Percentiles rank a stretch among this genome's conserved stretches.
Evolutionary conservation across 768 basidiomycete genomes (phyloP).

Genomic region (Xerocomus brunneocitrinus): DNA sequence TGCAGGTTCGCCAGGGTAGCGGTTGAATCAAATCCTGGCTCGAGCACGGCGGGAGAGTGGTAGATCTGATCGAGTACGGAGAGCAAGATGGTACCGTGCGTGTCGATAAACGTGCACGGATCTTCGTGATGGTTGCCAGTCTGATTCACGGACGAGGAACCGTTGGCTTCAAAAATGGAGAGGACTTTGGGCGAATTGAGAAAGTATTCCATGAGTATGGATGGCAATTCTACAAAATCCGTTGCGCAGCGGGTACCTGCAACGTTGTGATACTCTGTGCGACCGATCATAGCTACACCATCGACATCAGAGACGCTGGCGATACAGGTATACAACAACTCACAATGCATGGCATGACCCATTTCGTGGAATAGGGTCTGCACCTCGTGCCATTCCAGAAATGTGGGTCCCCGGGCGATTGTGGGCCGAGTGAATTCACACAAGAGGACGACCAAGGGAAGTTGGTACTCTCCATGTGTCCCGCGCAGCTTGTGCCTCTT

Average conservation of each 20-base stretch:
- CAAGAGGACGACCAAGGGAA: constrained; percentile 87
- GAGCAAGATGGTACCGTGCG: constrained; percentile 85
- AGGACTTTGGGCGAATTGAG: constrained; percentile 80
- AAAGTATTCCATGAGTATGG: constrained; percentile 98
- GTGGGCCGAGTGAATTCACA: constrained; percentile 79
- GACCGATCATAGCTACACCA: constrained; percentile 87
- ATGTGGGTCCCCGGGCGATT: constrained; percentile 56
- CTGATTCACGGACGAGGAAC: constrained; percentile 41
- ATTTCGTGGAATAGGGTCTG: constrained; percentile 96
- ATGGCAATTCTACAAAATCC: constrained; percentile 96
- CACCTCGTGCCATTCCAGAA: constrained; percentile 90
- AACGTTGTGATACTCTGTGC: constrained; percentile 96
- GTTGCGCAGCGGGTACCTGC: constrained; percentile 97
- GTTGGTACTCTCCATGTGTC: constrained; percentile 69
- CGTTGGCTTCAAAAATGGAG: constrained; percentile 64
- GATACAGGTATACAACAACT: constrained; percentile 32
- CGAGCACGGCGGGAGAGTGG: constrained; percentile 64
- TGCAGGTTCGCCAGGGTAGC: constrained; percentile 55
- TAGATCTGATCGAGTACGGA: constrained; percentile 87
- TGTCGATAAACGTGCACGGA: constrained; percentile 81
- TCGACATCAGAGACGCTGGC: constrained; percentile 5
- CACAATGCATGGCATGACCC: constrained; percentile 99
- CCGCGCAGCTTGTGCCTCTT: constrained; percentile 58
- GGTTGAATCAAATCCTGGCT: constrained; percentile 70
- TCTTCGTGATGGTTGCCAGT: constrained; percentile 67